Evolutionary conservation across 2,329 filamentous ascomycete species (phyloP), one percentile per base, ranked within the genome.

Genomic region (Pseudogymnoascus sp.): DNA sequence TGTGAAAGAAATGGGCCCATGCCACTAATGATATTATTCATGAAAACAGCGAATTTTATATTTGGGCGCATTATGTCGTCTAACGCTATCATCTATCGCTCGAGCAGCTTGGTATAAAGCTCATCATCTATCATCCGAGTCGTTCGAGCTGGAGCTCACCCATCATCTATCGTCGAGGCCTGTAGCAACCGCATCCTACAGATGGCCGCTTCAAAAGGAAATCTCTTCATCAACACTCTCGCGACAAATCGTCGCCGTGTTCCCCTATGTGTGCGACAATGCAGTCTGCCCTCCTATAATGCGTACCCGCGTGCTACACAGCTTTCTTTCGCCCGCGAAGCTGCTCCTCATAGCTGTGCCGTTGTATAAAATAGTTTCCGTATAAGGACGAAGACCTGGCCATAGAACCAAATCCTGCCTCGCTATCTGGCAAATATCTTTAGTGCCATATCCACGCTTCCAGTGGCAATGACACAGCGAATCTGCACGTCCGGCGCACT

Each of bases 401-500:
- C 39, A 13, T 42, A 21, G 10, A 12, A 13, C 12, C 12, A 38
- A 27, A 29, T 48, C 25, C 10, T 33, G 48, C 48, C 3, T n/a
- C 2, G 15, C n/a, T 55, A 55, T 33, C 48, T 33, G 5, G 90
- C 90, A 77, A 93, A 95, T 61, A 95, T 84, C 68, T 89, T 82
- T 65, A 95, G 84, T 67, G 86, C 90, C 71, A 87, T 78, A 77
- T 96, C 91, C 63, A 96, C 90, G 72, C 91, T 90, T 39, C 90
- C 91, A 3, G 91, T 95, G 7, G 91, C 92, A 69, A 96, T 88
- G 17, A 96, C 87, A 72, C 91, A 95, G 65, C 90, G 83, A 65
- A 95, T 91, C 67, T 86, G 85, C 58, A 85, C 80, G 1, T 68
- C 68, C 39, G 71, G 72, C 48, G 76, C 76, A 5, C 74, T 66